Percentiles rank a stretch among this genome's conserved stretches.
phyloP scores from a whole-genome alignment of 2,329 filamentous ascomycete genomes.

The Incumbomyces delicatus region DNA sequence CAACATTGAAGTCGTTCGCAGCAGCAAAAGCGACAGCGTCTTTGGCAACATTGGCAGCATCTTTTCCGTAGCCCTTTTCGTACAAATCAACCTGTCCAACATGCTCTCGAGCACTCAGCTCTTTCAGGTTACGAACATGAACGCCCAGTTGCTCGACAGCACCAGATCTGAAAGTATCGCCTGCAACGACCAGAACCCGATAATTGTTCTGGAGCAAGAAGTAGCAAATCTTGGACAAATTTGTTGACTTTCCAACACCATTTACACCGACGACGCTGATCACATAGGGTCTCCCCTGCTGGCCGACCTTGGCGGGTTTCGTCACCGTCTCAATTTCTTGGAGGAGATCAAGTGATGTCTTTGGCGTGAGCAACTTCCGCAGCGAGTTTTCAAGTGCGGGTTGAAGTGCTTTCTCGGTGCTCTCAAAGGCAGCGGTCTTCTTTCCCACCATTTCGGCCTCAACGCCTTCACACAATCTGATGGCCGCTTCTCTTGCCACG shows the following conservation, averaged over 20 bases:
- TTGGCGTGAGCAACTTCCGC: conserved; percentile 90
- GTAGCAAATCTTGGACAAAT: conserved; percentile 94
- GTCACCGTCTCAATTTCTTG: conserved; percentile 80
- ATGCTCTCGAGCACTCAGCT: conserved; percentile 74
- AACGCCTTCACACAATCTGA: conserved; percentile 83
- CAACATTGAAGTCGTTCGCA: conserved; percentile 73
- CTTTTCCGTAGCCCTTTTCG: conserved; percentile 95
- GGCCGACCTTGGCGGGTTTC: conserved; percentile 53
- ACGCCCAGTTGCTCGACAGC: conserved; percentile 95
- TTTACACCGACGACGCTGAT: conserved; percentile 98
- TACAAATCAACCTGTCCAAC: conserved; percentile 77
- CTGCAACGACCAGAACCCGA: conserved; percentile 84
- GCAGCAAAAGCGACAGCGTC: conserved; percentile 79
- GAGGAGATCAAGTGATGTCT: conserved; percentile 84
- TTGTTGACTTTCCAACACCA: conserved; percentile 95
- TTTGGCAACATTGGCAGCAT: conserved; percentile 88
- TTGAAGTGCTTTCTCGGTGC: conserved; percentile 70
- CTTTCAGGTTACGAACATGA: conserved; percentile 85
- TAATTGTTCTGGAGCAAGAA: conserved; percentile 97
- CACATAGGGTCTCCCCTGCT: conserved; percentile 72
- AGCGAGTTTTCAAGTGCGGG: conserved; percentile 85
- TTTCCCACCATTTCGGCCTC: conserved; percentile 81
- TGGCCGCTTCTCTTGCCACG: conserved; percentile 84
- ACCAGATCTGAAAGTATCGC: conserved; percentile 92
- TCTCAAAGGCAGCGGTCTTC: conserved; percentile 88